Percentiles rank a stretch among this genome's conserved stretches.
Conservation (phyloP, 2,329 filamentous ascomycete genomes). For the Fusarium mundagurra region DNA sequence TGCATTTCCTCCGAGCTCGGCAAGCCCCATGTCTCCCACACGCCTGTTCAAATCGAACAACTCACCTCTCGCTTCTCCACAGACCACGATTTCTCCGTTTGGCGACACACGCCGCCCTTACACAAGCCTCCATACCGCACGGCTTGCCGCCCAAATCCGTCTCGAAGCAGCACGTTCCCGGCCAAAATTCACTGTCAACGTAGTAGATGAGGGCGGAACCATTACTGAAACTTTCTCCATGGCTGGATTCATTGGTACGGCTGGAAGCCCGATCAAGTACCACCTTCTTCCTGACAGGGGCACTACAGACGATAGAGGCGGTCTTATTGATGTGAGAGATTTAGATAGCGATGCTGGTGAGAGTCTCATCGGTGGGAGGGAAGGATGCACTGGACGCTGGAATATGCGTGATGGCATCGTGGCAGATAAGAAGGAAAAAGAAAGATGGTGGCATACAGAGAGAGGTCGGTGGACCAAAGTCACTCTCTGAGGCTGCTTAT, state of each 20-base stretch:
- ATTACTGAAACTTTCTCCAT: constrained; percentile 64
- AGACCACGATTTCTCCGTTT: constrained; percentile 16
- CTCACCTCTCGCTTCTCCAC: constrained; percentile 43
- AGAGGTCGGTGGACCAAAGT: constrained; percentile 55
- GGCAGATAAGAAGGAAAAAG: constrained; percentile 59
- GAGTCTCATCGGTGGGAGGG: constrained; percentile 48
- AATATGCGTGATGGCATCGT: constrained; percentile 51
- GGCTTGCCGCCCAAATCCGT: constrained; percentile 72
- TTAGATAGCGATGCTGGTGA: constrained; percentile 61
- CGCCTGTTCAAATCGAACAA: constrained; percentile 50
- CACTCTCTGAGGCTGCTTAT: constrained; percentile 23
- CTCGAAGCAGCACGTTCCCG: constrained; percentile 66
- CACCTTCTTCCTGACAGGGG: constrained; percentile 66
- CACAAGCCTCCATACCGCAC: constrained; percentile 61
- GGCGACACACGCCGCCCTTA: constrained; percentile 42
- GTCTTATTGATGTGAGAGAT: constrained; percentile 63
- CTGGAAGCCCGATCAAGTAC: constrained; percentile 69
- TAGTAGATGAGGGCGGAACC: constrained; percentile 63
- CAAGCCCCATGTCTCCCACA: constrained; percentile 40
- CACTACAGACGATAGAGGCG: constrained; percentile 65
- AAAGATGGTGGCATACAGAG: constrained; percentile 62
- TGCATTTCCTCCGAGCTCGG: constrained; percentile 30
- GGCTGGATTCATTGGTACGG: constrained; percentile 69
- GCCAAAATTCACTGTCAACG: constrained; percentile 67
- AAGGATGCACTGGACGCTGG: constrained; percentile 60